These are phyloP conservation scores for Kluyveromyces lactis DNA, from an alignment of 805 yeast genomes.

Conservation along the genomic window DNA sequence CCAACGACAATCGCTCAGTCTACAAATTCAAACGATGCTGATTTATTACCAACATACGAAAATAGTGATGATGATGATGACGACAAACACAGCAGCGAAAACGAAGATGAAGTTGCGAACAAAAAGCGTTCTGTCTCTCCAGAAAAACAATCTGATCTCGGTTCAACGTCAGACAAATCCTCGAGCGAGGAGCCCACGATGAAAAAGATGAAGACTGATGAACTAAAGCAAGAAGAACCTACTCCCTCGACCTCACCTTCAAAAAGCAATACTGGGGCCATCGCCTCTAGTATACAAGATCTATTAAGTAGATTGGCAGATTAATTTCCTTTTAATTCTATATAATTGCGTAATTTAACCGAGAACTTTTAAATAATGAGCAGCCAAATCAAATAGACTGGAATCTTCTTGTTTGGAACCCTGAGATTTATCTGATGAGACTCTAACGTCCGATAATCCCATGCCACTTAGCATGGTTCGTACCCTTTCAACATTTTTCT, in stretches of 20 bases:
- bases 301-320: conserved; percentile 28
- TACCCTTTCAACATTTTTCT: conserved; percentile 11
- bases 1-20: conserved; percentile 10
- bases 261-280: conserved; percentile 7
- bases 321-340: no score
- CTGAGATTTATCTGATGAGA: conserved; percentile 11
- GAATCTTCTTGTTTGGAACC: neutral
- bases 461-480: conserved; percentile 14
- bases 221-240: neutral
- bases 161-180: neutral
- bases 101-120: neutral
- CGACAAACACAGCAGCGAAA: conserved; percentile 12
- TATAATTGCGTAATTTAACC: conserved; percentile 8
- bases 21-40: conserved; percentile 9
- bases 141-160: conserved; percentile 1
- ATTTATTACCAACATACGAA: conserved; percentile 26
- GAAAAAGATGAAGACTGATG: conserved; percentile 2
- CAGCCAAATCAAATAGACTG: conserved; percentile 20
- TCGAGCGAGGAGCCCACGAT: neutral
- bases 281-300: conserved; percentile 29
- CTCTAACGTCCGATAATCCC: conserved; percentile 14
- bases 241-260: neutral
- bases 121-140: conserved; percentile 1
- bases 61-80: conserved; percentile 19
- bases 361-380: conserved; percentile 24